Conservation (phyloP, 768 basidiomycete species). For the Baorangia bicolor region DNA sequence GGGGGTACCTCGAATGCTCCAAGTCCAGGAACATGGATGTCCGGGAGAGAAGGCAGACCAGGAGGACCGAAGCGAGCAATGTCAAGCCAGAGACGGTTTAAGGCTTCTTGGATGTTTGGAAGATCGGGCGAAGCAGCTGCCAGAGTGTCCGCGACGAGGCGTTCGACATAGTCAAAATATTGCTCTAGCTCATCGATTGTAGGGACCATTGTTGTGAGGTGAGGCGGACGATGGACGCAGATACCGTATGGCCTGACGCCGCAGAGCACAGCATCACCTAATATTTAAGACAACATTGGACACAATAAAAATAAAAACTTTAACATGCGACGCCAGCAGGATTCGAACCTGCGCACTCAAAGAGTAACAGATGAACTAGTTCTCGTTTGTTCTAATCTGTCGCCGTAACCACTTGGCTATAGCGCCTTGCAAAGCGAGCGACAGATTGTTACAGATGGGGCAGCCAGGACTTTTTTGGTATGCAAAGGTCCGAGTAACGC, state of each 20-base stretch:
- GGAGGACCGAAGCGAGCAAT: slow-evolving; percentile 77
- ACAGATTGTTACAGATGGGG: no score
- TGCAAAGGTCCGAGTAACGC: no score
- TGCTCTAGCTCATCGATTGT: slow-evolving; percentile 69
- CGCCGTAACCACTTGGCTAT: slow-evolving; percentile 82
- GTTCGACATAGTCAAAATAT: slow-evolving; percentile 65
- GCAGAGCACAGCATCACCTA: slow-evolving; percentile 16
- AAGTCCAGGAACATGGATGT: slow-evolving; percentile 61
- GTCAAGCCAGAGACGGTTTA: slow-evolving; percentile 73
- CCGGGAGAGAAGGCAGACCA: slow-evolving; percentile 41
- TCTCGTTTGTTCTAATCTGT: slow-evolving; percentile 56
- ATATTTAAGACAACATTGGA: not conserved
- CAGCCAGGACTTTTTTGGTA: no score
- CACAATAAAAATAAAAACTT: not conserved
- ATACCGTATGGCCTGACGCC: not conserved
- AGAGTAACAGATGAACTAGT: slow-evolving; percentile 55
- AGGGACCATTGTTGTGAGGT: slow-evolving; percentile 27
- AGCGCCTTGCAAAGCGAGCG: slow-evolving; percentile 42
- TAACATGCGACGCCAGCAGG: slow-evolving; percentile 55
- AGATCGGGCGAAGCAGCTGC: slow-evolving; percentile 58
- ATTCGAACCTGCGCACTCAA: slow-evolving; percentile 70
- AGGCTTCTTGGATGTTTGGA: slow-evolving; percentile 61
- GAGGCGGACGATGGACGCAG: not conserved
- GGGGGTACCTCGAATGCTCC: slow-evolving; percentile 75
- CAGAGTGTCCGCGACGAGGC: slow-evolving; percentile 55